These are phyloP conservation scores for Fusarium coffeatum DNA, from an alignment of 2,329 filamentous ascomycete species.

Conservation along the genomic window DNA sequence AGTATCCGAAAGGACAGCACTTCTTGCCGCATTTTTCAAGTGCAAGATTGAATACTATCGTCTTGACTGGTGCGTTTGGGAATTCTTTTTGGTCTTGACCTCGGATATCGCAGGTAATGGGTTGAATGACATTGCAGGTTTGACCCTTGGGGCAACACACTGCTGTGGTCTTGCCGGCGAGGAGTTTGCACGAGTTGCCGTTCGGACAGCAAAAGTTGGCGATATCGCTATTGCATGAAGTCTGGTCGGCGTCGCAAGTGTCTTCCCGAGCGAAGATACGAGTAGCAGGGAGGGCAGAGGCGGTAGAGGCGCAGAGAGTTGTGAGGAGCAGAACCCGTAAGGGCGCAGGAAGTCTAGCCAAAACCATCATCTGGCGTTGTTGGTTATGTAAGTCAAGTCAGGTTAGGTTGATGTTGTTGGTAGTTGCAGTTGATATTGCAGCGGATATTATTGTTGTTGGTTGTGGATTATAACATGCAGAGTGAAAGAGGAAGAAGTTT, in stretches of 20 bases:
- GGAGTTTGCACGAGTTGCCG: slow-evolving; percentile 65
- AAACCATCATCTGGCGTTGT: slow-evolving; percentile 30
- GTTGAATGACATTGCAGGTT: slow-evolving; percentile 68
- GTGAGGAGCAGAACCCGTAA: slow-evolving; percentile 55
- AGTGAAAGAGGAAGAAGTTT: slow-evolving; percentile 5
- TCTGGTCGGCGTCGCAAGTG: slow-evolving; percentile 64
- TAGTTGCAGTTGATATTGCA: slow-evolving; percentile 3
- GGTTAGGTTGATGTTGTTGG: background rate
- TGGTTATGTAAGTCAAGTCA: background rate
- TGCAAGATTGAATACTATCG: slow-evolving; percentile 67
- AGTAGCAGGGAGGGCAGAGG: slow-evolving; percentile 54
- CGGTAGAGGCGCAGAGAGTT: slow-evolving; percentile 51
- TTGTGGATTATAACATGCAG: slow-evolving; percentile 13
- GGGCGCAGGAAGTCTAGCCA: slow-evolving; percentile 38
- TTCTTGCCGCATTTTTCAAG: slow-evolving; percentile 67
- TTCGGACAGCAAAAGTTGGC: slow-evolving; percentile 76
- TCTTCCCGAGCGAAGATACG: slow-evolving; percentile 58
- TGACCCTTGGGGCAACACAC: slow-evolving; percentile 74
- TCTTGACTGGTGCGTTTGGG: slow-evolving; percentile 72
- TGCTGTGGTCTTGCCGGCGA: slow-evolving; percentile 74
- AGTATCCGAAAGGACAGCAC: slow-evolving; percentile 81
- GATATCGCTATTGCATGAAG: slow-evolving; percentile 66
- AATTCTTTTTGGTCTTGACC: slow-evolving; percentile 69
- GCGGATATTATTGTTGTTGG: slow-evolving; percentile 8
- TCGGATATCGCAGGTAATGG: slow-evolving; percentile 37